phyloP scores from a whole-genome alignment of 495 filamentous ascomycete species.

The Talaromyces adpressus region DNA sequence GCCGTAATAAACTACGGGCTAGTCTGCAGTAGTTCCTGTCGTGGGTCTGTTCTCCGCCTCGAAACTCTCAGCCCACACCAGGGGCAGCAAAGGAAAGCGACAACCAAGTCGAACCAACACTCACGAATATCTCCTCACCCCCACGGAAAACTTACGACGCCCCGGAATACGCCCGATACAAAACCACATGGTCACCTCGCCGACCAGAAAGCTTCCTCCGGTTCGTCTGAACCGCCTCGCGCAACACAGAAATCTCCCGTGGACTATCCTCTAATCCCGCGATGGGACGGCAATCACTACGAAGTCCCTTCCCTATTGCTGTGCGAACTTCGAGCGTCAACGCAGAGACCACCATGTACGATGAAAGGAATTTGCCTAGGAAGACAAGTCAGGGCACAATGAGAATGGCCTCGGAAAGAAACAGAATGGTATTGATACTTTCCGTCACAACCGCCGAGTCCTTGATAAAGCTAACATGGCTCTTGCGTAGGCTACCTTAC shows the following conservation, averaged over 20 bases:
- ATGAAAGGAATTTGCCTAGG: background rate
- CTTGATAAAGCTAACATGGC: background rate
- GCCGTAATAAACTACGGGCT: background rate
- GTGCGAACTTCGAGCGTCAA: conserved; percentile 8
- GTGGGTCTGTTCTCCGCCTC: conserved; percentile 3
- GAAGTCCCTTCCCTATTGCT: conserved; percentile 1
- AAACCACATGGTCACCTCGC: background rate
- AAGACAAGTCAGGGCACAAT: background rate
- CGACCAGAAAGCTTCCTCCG: background rate
- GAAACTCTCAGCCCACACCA: background rate
- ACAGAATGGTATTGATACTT: background rate
- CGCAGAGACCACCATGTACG: conserved; percentile 3
- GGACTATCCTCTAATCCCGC: background rate
- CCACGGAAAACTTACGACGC: background rate
- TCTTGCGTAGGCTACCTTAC: background rate
- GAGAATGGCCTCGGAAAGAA: background rate
- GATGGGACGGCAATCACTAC: conserved; percentile 9
- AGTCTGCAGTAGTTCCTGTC: background rate
- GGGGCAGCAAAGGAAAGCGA: background rate
- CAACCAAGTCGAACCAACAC: background rate
- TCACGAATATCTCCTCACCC: background rate
- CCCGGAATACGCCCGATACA: background rate
- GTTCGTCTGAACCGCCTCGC: background rate
- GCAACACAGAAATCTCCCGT: background rate
- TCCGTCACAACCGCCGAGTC: background rate